These are phyloP conservation scores for Fomitopsis betulina DNA, from an alignment of 1,284 basidiomycete genomes.

Conservation along the genomic window DNA sequence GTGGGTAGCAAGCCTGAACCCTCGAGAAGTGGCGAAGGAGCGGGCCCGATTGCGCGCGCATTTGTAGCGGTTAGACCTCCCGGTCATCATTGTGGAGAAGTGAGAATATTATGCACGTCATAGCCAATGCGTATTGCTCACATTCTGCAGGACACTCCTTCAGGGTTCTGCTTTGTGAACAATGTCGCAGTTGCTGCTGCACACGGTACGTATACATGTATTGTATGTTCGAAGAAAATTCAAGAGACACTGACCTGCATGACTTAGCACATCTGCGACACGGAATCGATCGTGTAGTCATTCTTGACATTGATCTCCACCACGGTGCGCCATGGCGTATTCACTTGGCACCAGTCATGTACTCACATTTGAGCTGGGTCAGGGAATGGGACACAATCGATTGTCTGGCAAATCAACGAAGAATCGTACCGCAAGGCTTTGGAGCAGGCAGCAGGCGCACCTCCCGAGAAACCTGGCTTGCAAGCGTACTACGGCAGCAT, in stretches of 20 bases:
- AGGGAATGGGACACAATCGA: constrained; percentile 93
- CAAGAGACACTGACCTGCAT: not conserved
- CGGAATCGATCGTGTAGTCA: constrained; percentile 74
- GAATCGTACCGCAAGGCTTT: constrained; percentile 71
- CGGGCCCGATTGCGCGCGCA: constrained; percentile 36
- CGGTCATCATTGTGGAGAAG: constrained; percentile 87
- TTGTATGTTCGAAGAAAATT: not conserved
- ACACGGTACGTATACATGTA: constrained; percentile 54
- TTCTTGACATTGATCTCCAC: constrained; percentile 94
- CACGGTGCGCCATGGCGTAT: constrained; percentile 52
- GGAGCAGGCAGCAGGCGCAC: constrained; percentile 38
- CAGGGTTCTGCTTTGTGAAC: constrained; percentile 93
- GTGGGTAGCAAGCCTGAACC: constrained; percentile 25
- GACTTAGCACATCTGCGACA: constrained; percentile 74
- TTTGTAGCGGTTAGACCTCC: constrained; percentile 88
- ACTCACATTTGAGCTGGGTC: constrained; percentile 3
- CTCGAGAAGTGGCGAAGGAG: constrained; percentile 1
- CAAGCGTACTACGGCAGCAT: constrained; percentile 85
- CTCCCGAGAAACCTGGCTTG: constrained; percentile 43
- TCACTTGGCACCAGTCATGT: constrained; percentile 1
- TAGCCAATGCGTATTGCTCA: not conserved
- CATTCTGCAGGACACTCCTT: constrained; percentile 55
- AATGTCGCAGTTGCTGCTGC: constrained; percentile 90
- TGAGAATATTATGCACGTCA: not conserved
- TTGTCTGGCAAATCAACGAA: constrained; percentile 90